Conservation (phyloP, 805 yeast species). For the Komagataella ulmi region DNA sequence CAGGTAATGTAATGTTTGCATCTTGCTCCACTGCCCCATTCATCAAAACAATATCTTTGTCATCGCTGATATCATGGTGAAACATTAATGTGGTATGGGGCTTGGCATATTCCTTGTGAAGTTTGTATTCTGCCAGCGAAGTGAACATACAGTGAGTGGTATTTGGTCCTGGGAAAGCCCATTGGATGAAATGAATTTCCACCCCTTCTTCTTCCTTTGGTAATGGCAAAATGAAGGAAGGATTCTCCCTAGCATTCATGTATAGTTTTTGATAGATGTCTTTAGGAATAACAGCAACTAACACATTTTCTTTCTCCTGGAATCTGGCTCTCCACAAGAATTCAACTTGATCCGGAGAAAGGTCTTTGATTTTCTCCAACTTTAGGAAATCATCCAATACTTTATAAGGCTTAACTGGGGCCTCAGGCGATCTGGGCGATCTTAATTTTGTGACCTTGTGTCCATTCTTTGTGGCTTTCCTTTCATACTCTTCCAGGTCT, state of each 20-base stretch:
- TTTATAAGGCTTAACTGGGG: slow-evolving; percentile 40
- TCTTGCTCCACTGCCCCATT: slow-evolving; percentile 75
- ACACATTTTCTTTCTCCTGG: slow-evolving; percentile 37
- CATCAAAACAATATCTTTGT: slow-evolving; percentile 63
- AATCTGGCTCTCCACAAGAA: slow-evolving; percentile 85
- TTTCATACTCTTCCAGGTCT: slow-evolving; percentile 40
- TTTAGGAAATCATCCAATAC: slow-evolving; percentile 62
- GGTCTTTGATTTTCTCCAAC: slow-evolving; percentile 42
- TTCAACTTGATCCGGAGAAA: slow-evolving; percentile 55
- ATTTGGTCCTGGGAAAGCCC: slow-evolving; percentile 76
- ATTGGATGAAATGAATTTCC: slow-evolving; percentile 88
- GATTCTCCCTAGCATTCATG: slow-evolving; percentile 56
- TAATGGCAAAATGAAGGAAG: slow-evolving; percentile 80
- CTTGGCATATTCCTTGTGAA: slow-evolving; percentile 83
- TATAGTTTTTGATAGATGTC: slow-evolving; percentile 51
- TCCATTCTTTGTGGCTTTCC: slow-evolving; percentile 6
- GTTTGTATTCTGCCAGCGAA: slow-evolving; percentile 80
- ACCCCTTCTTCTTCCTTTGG: slow-evolving; percentile 46
- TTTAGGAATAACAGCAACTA: slow-evolving; percentile 52
- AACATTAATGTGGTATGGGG: slow-evolving; percentile 89
- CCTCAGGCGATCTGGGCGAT: slow-evolving; percentile 19
- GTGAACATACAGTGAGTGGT: slow-evolving; percentile 88
- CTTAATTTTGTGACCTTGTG: slow-evolving; percentile 18
- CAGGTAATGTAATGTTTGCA: slow-evolving; percentile 49
- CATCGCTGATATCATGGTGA: slow-evolving; percentile 60